Evolutionary conservation across 768 basidiomycete species (phyloP).

Genomic region (Favolaschia claudopus): DNA sequence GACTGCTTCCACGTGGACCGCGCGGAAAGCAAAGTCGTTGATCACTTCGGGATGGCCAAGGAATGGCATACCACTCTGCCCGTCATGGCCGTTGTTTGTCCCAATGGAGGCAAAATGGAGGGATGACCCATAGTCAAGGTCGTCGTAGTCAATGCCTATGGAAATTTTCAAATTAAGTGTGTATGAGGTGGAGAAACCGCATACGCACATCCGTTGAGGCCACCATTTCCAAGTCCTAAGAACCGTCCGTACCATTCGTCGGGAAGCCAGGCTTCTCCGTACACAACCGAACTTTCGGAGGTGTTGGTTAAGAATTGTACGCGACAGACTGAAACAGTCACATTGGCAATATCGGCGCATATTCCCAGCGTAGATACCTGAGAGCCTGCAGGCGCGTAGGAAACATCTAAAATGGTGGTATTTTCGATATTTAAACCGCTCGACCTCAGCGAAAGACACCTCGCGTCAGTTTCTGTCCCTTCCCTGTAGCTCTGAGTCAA

Average conservation of each 20-base stretch:
- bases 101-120: conserved; percentile 30
- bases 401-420: conserved; percentile 6
- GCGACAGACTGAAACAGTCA: conserved; percentile 3
- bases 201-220: conserved; percentile 13
- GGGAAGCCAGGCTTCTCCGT: conserved; percentile 11
- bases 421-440: background rate
- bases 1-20: conserved; percentile 29
- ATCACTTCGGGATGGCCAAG: conserved; percentile 29
- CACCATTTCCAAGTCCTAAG: conserved; percentile 14
- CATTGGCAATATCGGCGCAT: conserved; percentile 1
- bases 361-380: background rate
- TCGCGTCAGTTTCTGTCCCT: no score
- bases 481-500: no score
- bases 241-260: conserved; percentile 19
- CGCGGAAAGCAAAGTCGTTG: conserved; percentile 29
- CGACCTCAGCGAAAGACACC: background rate
- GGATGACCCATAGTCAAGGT: conserved; percentile 22
- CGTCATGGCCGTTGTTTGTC: conserved; percentile 32
- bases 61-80: conserved; percentile 18
- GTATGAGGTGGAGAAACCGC: background rate
- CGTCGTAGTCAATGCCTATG: conserved; percentile 28
- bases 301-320: conserved; percentile 12
- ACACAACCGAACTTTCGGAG: background rate
- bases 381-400: background rate
- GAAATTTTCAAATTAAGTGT: background rate